Conservation (phyloP, 2,329 filamentous ascomycete genomes). For the Colletotrichum cuscutae region DNA sequence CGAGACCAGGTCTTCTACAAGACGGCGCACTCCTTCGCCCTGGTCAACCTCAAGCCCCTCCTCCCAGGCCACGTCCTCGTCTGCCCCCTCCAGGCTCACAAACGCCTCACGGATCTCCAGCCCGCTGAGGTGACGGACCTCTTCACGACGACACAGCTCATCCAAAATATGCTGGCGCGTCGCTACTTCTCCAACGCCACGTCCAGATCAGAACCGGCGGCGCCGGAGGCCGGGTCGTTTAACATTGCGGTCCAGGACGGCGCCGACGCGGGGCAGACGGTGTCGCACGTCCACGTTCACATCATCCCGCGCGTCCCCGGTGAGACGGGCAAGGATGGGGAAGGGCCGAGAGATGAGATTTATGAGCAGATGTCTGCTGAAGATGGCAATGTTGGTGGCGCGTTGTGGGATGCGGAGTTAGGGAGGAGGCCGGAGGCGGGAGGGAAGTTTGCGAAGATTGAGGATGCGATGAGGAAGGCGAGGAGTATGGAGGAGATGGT, state of each 20-base stretch:
- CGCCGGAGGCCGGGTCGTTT: conserved; percentile 74
- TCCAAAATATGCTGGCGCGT: conserved; percentile 78
- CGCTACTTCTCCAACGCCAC: conserved; percentile 57
- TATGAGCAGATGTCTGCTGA: conserved; percentile 87
- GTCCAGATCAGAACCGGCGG: conserved; percentile 56
- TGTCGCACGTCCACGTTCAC: conserved; percentile 93
- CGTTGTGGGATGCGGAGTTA: conserved; percentile 65
- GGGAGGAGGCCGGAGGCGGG: conserved; percentile 58
- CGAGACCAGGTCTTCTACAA: conserved; percentile 81
- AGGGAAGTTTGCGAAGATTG: conserved; percentile 73
- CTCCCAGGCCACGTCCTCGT: conserved; percentile 94
- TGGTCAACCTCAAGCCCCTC: conserved; percentile 96
- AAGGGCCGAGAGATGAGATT: conserved; percentile 73
- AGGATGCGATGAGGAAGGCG: conserved; percentile 75
- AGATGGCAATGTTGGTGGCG: conserved; percentile 82
- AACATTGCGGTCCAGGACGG: conserved; percentile 98
- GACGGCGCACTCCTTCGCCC: conserved; percentile 82
- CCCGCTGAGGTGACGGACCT: conserved; percentile 80
- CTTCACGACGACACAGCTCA: conserved; percentile 85
- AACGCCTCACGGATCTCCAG: conserved; percentile 80
- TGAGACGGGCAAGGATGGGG: conserved; percentile 54
- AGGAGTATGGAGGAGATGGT: conserved; percentile 81
- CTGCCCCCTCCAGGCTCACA: conserved; percentile 76
- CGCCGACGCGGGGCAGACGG: conserved; percentile 88
- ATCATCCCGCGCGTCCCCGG: conserved; percentile 79